Evolutionary conservation across 306 rosid genomes (phyloP).

Genomic region (Glycine soja): DNA sequence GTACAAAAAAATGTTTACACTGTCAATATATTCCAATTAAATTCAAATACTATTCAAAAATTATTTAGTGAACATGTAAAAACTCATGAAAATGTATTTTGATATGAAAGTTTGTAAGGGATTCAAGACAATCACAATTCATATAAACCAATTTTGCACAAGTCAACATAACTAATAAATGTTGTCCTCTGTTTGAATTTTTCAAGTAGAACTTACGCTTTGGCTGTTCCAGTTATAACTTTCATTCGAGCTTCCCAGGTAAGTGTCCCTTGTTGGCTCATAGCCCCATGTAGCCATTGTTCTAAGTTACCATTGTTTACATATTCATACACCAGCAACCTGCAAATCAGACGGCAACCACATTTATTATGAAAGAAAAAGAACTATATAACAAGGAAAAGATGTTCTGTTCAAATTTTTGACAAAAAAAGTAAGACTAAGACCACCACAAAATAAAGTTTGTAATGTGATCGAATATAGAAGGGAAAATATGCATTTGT

Average conservation of each 20-base stretch:
- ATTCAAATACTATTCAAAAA: neutral
- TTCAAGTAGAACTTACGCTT: conserved; percentile 78
- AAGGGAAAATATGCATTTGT: neutral
- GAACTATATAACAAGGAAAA: neutral
- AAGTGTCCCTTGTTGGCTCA: conserved; percentile 75
- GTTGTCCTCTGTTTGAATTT: neutral
- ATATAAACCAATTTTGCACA: conserved; percentile 17
- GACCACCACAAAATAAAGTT: neutral
- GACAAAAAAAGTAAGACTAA: neutral
- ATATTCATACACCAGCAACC: conserved; percentile 96
- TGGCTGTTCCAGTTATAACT: conserved; percentile 89
- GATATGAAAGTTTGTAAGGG: neutral
- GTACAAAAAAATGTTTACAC: neutral
- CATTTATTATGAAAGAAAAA: neutral
- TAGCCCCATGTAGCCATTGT: conserved; percentile 93
- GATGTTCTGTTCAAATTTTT: neutral
- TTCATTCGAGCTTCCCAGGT: conserved; percentile 97
- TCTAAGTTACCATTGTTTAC: conserved; percentile 96
- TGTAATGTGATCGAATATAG: conserved; percentile 12
- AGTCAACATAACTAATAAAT: neutral
- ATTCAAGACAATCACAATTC: conserved; percentile 9
- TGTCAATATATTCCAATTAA: neutral
- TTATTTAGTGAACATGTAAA: conserved; percentile 1
- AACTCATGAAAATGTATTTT: neutral
- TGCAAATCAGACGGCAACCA: conserved; percentile 45